Evolutionary conservation across 139 green algal genomes (phyloP).

Genomic region (Pleodorina starrii): DNA sequence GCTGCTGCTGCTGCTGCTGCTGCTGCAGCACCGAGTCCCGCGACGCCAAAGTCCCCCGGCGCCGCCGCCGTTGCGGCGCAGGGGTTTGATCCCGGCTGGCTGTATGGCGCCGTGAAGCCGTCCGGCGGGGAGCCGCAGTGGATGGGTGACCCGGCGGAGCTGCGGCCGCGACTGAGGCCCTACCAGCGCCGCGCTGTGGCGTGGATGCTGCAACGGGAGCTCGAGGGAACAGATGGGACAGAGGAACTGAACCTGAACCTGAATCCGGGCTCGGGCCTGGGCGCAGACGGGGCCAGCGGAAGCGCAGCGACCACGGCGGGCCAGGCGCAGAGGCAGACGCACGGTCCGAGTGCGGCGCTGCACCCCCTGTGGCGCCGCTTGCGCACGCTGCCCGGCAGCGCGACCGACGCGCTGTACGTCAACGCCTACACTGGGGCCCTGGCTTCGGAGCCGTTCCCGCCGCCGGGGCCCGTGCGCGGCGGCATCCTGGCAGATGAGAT

Average conservation of each 20-base stretch:
- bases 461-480: slow-evolving; percentile 47
- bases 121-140: slow-evolving; percentile 67
- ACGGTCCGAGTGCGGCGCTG: slow-evolving; percentile 36
- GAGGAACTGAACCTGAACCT: no score
- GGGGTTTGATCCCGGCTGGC: slow-evolving; percentile 61
- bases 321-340: no score
- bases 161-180: slow-evolving; percentile 79
- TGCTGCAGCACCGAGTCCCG: background rate
- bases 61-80: background rate
- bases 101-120: slow-evolving; percentile 81
- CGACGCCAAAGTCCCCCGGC: background rate
- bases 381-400: slow-evolving; percentile 29
- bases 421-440: slow-evolving; percentile 68
- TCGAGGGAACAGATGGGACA: no score
- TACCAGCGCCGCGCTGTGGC: slow-evolving; percentile 86
- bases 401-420: slow-evolving; percentile 54
- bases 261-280: no score
- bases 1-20: no score
- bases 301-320: no score
- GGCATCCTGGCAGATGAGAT: slow-evolving; percentile 81
- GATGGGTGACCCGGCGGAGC: slow-evolving; percentile 21
- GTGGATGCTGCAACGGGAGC: slow-evolving; percentile 85
- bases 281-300: no score
- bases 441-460: slow-evolving; percentile 28
- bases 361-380: slow-evolving; percentile 80